Percentiles rank a stretch among this genome's conserved stretches.
phyloP scores from a whole-genome alignment of 1,139 yeast genomes.

The Yamadazyma spencermartinsiae region DNA sequence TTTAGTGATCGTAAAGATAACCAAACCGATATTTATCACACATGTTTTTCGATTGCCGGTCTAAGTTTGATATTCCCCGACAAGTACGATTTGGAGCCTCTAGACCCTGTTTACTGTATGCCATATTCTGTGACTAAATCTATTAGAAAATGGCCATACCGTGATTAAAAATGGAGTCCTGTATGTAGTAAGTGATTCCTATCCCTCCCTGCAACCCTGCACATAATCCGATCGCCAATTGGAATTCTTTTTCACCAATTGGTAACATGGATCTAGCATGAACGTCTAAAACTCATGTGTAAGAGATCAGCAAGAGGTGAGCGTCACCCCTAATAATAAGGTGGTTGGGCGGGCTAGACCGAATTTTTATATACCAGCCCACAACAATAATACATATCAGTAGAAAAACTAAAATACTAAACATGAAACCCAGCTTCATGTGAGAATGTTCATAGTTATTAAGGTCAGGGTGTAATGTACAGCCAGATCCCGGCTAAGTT shows the following conservation, averaged over 20 bases:
- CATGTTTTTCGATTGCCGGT: slow-evolving; percentile 87
- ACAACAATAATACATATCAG: neutral
- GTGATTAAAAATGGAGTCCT: neutral
- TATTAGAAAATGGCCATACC: slow-evolving; percentile 43
- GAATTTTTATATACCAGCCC: neutral
- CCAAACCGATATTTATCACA: slow-evolving; percentile 90
- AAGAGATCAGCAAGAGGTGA: no score
- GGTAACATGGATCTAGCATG: no score
- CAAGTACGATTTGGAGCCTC: slow-evolving; percentile 44
- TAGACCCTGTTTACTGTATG: slow-evolving; percentile 88
- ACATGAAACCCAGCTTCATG: neutral
- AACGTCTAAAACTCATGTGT: no score
- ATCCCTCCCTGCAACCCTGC: no score
- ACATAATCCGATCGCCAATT: no score
- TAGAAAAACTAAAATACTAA: neutral
- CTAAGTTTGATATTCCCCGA: slow-evolving; percentile 70
- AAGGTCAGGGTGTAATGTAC: neutral
- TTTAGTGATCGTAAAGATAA: slow-evolving; percentile 90
- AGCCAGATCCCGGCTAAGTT: no score
- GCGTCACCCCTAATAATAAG: no score
- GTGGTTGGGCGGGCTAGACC: no score
- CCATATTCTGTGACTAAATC: slow-evolving; percentile 55
- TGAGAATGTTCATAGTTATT: neutral
- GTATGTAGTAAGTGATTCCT: no score
- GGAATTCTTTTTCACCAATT: no score